These are phyloP conservation scores for Rheum nobile DNA, from an alignment of 148 eudicot species.

Conservation along the genomic window DNA sequence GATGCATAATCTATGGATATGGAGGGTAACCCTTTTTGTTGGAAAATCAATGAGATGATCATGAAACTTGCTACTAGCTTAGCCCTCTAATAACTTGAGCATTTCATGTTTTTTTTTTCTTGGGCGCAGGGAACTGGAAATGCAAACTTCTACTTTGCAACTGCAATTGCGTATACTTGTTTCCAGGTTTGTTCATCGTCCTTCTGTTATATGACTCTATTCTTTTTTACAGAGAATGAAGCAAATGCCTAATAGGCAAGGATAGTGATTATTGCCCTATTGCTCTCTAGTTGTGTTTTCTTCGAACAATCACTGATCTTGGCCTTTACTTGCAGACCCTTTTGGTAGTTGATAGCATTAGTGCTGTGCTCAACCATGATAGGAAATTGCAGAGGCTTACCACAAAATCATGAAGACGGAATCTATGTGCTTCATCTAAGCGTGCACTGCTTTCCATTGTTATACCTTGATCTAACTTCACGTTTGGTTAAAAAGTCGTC, in stretches of 20 bases:
- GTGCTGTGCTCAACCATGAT: slow-evolving; percentile 81
- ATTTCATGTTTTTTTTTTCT: neutral
- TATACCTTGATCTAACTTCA: neutral
- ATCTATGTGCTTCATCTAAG: neutral
- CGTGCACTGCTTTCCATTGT: neutral
- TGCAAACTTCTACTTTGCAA: slow-evolving; percentile 95
- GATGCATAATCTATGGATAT: slow-evolving; percentile 97
- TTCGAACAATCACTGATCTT: neutral
- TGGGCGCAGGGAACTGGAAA: slow-evolving; percentile 85
- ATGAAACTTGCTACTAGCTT: neutral
- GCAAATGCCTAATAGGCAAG: too few species aligned
- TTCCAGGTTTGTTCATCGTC: slow-evolving; percentile 53
- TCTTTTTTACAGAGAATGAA: neutral
- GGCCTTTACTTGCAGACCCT: slow-evolving; percentile 40
- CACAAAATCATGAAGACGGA: slow-evolving; percentile 13
- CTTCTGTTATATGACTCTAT: neutral
- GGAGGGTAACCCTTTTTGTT: slow-evolving; percentile 63
- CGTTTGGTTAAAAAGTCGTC: neutral
- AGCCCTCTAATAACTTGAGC: neutral
- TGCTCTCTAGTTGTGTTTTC: neutral
- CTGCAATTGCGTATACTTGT: slow-evolving; percentile 78
- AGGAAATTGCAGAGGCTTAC: slow-evolving; percentile 50
- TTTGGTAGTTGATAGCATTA: slow-evolving; percentile 86
- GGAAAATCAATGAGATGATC: neutral
- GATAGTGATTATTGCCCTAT: neutral